phyloP scores from a whole-genome alignment of 306 rosid genomes.

The Trifolium subterraneum region DNA sequence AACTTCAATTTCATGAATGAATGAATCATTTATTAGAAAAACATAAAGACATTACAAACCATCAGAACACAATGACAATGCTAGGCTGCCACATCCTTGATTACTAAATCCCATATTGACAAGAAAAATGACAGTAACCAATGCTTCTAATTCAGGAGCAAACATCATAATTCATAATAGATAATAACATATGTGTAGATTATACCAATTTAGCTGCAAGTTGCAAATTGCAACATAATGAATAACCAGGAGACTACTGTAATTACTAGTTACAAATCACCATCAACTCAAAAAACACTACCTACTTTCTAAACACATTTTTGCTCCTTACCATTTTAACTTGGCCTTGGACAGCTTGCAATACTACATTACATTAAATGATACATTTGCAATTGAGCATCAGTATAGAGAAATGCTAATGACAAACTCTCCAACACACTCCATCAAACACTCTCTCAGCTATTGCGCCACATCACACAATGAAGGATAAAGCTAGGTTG shows the following conservation, averaged over 20 bases:
- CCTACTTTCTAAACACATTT: background rate
- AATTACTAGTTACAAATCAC: background rate
- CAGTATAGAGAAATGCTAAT: background rate
- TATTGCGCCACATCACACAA: no score
- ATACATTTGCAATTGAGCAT: background rate
- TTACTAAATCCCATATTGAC: constrained; percentile 31
- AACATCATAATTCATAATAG: background rate
- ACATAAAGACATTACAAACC: background rate
- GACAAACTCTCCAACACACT: no score
- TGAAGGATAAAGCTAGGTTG: no score
- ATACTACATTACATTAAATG: no score
- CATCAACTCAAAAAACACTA: background rate
- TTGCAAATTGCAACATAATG: no score
- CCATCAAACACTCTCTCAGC: no score
- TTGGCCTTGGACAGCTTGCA: constrained; percentile 19
- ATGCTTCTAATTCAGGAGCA: constrained; percentile 3
- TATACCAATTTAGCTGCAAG: no score
- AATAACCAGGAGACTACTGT: background rate
- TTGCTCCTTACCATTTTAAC: background rate
- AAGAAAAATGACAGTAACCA: constrained; percentile 1
- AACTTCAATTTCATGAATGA: constrained; percentile 5
- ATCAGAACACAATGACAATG: background rate
- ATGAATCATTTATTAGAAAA: constrained; percentile 25
- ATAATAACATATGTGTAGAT: no score
- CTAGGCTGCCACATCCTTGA: constrained; percentile 18